Evolutionary conservation across 345 rosid genomes (phyloP).

Genomic region (Fremontodendron californicum): DNA sequence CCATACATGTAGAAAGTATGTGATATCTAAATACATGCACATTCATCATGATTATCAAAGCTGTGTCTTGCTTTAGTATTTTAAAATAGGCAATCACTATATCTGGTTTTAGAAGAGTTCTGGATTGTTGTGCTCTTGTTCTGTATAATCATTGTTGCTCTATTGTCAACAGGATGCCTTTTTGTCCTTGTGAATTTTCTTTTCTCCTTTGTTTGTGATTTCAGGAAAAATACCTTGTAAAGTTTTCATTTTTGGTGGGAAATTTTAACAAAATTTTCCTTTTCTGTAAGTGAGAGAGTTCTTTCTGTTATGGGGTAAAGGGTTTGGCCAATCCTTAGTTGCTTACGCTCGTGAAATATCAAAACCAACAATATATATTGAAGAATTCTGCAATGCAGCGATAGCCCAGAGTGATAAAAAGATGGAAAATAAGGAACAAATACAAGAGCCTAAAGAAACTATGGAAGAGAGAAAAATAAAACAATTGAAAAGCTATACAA

Average conservation of each 20-base stretch:
- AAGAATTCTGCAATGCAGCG: background rate
- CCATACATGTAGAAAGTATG: constrained; percentile 21
- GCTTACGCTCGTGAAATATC: background rate
- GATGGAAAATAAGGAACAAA: background rate
- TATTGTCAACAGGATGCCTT: background rate
- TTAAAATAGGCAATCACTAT: background rate
- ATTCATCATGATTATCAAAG: constrained; percentile 14
- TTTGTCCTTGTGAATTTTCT: background rate
- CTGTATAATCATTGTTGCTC: background rate
- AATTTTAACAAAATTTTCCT: background rate
- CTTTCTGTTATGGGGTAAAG: background rate
- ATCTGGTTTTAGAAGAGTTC: background rate
- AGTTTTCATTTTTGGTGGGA: background rate
- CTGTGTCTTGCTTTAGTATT: background rate
- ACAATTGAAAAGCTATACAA: constrained; percentile 36
- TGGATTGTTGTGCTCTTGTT: background rate
- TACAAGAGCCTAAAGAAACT: background rate
- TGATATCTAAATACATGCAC: constrained; percentile 15
- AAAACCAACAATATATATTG: constrained; percentile 10
- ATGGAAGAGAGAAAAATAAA: background rate
- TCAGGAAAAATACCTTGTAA: background rate
- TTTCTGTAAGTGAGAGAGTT: background rate
- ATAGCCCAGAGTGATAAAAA: background rate
- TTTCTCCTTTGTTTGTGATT: background rate
- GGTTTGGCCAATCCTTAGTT: too few species aligned